Conservation (phyloP, 139 green algal genomes). For the Microglena sp. region DNA sequence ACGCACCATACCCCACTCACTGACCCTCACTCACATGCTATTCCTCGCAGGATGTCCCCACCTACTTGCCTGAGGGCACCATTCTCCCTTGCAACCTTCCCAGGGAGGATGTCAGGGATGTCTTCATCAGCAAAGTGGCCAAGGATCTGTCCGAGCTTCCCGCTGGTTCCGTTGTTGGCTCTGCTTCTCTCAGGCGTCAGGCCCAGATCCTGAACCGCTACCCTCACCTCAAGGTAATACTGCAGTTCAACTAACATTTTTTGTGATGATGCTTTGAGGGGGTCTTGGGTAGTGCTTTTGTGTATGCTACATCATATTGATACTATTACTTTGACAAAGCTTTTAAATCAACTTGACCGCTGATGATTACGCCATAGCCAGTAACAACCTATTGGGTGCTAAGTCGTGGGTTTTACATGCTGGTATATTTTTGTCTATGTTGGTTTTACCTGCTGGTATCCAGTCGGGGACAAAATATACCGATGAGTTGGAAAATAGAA, state of each 20-base stretch:
- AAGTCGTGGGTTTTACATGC: too few relatives aligned
- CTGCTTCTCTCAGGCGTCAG: slow-evolving; percentile 82
- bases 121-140: slow-evolving; percentile 80
- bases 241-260: too few relatives aligned
- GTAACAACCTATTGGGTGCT: too few relatives aligned
- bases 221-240: slow-evolving; percentile 80
- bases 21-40: background rate
- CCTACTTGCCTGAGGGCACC: slow-evolving; percentile 90
- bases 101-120: slow-evolving; percentile 94
- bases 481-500: too few relatives aligned
- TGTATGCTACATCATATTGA: background rate
- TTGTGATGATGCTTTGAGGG: too few relatives aligned
- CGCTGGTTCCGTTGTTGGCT: slow-evolving; percentile 78
- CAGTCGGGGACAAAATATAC: too few relatives aligned
- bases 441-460: too few relatives aligned
- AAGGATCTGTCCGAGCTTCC: slow-evolving; percentile 84
- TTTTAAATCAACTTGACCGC: background rate
- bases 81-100: slow-evolving; percentile 96
- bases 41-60: slow-evolving; percentile 91
- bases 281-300: background rate
- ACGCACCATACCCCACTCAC: too few relatives aligned
- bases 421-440: too few relatives aligned
- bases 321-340: background rate
- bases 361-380: background rate
- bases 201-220: slow-evolving; percentile 92